Percentiles rank a stretch among this genome's conserved stretches.
Evolutionary conservation across 768 basidiomycete genomes (phyloP).

Genomic region (Amanita pallidorosea): DNA sequence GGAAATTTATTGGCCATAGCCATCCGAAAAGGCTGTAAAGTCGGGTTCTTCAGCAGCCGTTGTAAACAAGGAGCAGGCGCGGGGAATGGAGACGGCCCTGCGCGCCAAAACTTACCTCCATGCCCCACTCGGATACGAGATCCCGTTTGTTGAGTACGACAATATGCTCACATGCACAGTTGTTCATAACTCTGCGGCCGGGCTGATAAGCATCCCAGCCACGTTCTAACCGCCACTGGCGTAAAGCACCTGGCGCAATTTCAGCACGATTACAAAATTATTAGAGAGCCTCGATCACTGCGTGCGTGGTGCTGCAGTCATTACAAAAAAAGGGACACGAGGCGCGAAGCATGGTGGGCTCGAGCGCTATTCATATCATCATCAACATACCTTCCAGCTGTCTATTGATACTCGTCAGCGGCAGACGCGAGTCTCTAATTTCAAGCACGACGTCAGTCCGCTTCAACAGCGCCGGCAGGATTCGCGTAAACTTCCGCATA

Average conservation of each 20-base stretch:
- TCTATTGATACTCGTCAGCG: conserved; percentile 88
- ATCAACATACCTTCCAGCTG: conserved; percentile 65
- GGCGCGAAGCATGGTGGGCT: background rate
- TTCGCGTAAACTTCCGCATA: conserved; percentile 80
- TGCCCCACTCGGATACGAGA: conserved; percentile 79
- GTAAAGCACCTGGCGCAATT: conserved; percentile 40
- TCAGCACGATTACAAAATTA: background rate
- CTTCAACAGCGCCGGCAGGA: conserved; percentile 65
- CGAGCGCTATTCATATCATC: background rate
- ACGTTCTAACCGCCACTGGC: conserved; percentile 59
- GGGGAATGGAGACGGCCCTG: background rate
- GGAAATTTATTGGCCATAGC: conserved; percentile 67
- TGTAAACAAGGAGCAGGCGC: background rate
- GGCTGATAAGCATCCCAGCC: conserved; percentile 41
- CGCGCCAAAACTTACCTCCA: conserved; percentile 47
- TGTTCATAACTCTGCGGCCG: conserved; percentile 25
- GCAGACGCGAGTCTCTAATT: conserved; percentile 85
- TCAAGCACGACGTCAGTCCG: conserved; percentile 90
- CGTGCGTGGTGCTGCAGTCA: background rate
- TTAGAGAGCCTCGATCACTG: background rate
- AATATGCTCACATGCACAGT: conserved; percentile 64
- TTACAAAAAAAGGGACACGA: background rate
- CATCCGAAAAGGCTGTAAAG: conserved; percentile 53
- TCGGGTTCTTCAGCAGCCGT: background rate
- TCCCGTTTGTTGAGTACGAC: conserved; percentile 93